Evolutionary conservation across 1,284 basidiomycete species (phyloP).

Genomic region (Mycena citricolor): DNA sequence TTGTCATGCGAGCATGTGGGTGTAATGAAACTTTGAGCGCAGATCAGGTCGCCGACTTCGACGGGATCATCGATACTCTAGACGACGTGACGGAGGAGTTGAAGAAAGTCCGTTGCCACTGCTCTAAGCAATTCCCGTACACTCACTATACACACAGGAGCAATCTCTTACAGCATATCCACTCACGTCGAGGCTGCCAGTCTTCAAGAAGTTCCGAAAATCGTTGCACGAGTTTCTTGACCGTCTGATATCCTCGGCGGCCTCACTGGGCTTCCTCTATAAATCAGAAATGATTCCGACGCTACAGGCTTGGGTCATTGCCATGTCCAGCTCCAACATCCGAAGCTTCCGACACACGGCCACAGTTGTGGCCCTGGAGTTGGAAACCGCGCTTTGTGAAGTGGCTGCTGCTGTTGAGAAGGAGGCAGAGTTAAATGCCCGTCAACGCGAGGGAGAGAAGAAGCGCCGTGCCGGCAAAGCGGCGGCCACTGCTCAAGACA

Average conservation of each 20-base stretch:
- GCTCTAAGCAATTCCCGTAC: conserved; percentile 6
- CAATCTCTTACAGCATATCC: conserved; percentile 85
- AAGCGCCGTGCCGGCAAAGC: conserved; percentile 64
- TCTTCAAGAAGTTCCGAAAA: conserved; percentile 84
- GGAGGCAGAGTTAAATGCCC: conserved; percentile 77
- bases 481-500: conserved; percentile 26
- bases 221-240: conserved; percentile 83
- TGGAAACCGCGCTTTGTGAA: conserved; percentile 84
- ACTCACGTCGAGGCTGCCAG: conserved; percentile 80
- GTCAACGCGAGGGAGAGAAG: conserved; percentile 88
- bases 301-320: conserved; percentile 87
- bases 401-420: conserved; percentile 83
- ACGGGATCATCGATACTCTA: conserved; percentile 80
- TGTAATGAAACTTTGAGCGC: conserved; percentile 82
- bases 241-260: conserved; percentile 73
- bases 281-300: conserved; percentile 77
- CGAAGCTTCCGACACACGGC: conserved; percentile 96
- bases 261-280: conserved; percentile 78
- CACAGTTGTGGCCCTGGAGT: conserved; percentile 85
- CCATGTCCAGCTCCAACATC: conserved; percentile 93
- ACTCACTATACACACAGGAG: conserved; percentile 45
- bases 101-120: conserved; percentile 58
- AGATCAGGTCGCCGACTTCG: conserved; percentile 80
- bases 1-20: conserved; percentile 79
- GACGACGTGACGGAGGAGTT: conserved; percentile 85